Conservation (phyloP, 2,329 filamentous ascomycete genomes). For the Epicoccum nigrum region DNA sequence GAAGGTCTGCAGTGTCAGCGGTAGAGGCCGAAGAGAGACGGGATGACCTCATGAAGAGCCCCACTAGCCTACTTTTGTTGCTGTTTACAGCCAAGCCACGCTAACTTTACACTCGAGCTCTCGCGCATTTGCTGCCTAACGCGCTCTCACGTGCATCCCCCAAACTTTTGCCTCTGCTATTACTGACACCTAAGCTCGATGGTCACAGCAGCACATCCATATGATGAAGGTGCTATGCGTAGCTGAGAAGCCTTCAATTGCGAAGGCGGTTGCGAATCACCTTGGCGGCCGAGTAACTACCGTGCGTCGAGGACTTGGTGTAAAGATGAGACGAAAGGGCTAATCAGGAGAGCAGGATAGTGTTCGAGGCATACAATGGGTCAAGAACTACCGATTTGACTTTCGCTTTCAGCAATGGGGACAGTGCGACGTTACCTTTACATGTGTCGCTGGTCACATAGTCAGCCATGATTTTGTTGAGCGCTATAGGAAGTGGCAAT, state of each 20-base stretch:
- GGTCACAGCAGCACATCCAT: slow-evolving; percentile 3
- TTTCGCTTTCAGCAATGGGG: slow-evolving; percentile 91
- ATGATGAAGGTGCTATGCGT: slow-evolving; percentile 71
- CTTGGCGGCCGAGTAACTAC: slow-evolving; percentile 79
- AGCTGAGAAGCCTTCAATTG: slow-evolving; percentile 91
- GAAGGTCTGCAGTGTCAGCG: neutral
- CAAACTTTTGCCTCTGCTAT: neutral
- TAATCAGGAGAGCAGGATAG: slow-evolving; percentile 15
- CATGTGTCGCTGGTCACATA: slow-evolving; percentile 87
- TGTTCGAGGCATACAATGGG: slow-evolving; percentile 60
- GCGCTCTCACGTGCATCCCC: slow-evolving; percentile 46
- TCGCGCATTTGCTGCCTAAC: slow-evolving; percentile 33
- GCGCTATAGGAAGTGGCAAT: slow-evolving; percentile 78
- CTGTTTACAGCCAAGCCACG: slow-evolving; percentile 7
- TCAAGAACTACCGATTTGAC: slow-evolving; percentile 93
- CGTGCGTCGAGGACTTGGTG: slow-evolving; percentile 52
- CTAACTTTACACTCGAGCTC: slow-evolving; percentile 19
- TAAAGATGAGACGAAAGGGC: neutral
- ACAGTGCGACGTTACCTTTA: slow-evolving; percentile 86
- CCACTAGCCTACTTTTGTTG: slow-evolving; percentile 11
- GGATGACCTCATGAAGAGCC: slow-evolving; percentile 32
- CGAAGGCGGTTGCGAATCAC: slow-evolving; percentile 90
- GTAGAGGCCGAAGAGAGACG: neutral
- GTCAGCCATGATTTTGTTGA: slow-evolving; percentile 77
- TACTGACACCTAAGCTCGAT: slow-evolving; percentile 12